Percentiles rank a stretch among this genome's conserved stretches.
Conservation (phyloP, 2,329 filamentous ascomycete species). For the Fusarium stilboides region DNA sequence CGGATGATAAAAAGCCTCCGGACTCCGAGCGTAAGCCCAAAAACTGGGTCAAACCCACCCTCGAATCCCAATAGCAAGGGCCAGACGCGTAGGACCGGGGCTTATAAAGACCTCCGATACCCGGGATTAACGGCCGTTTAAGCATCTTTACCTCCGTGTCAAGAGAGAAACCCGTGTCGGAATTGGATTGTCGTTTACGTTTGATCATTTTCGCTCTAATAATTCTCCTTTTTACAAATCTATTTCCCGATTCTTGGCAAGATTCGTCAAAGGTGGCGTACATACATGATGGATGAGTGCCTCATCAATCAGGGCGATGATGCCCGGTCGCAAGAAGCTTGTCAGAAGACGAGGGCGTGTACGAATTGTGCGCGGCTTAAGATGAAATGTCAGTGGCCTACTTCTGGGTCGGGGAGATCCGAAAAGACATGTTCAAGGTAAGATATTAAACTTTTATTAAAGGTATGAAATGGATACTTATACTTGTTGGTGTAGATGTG, state of each 20-base stretch:
- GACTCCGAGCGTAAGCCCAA: neutral
- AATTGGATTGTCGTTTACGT: neutral
- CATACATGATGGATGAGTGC: constrained; percentile 41
- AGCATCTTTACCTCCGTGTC: constrained; percentile 21
- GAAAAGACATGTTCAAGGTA: constrained; percentile 51
- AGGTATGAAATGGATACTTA: neutral
- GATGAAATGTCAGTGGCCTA: constrained; percentile 57
- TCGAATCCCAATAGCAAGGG: neutral
- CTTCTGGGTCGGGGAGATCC: constrained; percentile 35
- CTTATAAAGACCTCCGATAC: constrained; percentile 26
- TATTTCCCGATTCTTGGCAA: neutral
- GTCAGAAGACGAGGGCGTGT: constrained; percentile 53
- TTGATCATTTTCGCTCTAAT: neutral
- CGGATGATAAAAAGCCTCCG: constrained; percentile 11
- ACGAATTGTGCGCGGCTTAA: constrained; percentile 55
- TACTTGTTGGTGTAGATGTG: constrained; percentile 49
- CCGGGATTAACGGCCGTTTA: constrained; percentile 36
- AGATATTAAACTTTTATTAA: accelerated
- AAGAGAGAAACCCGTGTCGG: neutral
- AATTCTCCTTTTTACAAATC: neutral
- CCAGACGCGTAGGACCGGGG: constrained; percentile 10
- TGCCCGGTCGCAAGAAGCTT: constrained; percentile 2
- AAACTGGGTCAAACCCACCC: neutral
- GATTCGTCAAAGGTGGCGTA: neutral
- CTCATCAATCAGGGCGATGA: constrained; percentile 33